phyloP scores from a whole-genome alignment of 306 rosid genomes.

The Aeschynomene evenia region DNA sequence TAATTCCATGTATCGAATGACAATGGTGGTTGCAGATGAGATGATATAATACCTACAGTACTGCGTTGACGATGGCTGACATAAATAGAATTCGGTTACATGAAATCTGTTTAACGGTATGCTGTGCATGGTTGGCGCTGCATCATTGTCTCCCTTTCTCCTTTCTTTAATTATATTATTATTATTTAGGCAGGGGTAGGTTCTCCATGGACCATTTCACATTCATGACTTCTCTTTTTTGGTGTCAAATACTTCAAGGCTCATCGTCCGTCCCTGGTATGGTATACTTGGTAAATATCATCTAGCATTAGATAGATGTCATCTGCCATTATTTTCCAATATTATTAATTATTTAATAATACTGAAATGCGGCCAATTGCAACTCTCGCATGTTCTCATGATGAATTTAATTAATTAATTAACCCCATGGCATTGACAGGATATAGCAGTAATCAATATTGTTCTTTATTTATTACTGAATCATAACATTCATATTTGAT shows the following conservation, averaged over 20 bases:
- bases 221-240: background rate
- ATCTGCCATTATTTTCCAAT: background rate
- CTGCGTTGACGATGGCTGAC: too few species aligned
- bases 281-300: too few species aligned
- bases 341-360: too few species aligned
- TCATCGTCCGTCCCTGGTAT: background rate
- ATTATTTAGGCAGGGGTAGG: background rate
- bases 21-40: too few species aligned
- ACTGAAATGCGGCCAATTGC: slow-evolving; percentile 1
- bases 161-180: too few species aligned
- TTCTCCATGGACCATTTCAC: background rate
- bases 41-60: too few species aligned
- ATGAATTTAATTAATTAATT: slow-evolving; percentile 6
- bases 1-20: too few species aligned
- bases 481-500: slow-evolving; percentile 11
- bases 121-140: background rate
- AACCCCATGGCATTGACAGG: background rate
- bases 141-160: background rate
- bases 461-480: background rate
- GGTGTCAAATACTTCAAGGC: background rate
- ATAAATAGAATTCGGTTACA: too few species aligned
- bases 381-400: background rate
- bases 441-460: background rate
- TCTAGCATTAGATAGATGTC: background rate
- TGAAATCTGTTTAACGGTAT: background rate